Evolutionary conservation across 2,329 filamentous ascomycete genomes (phyloP).

Genomic region (Colletotrichum gigasporum): DNA sequence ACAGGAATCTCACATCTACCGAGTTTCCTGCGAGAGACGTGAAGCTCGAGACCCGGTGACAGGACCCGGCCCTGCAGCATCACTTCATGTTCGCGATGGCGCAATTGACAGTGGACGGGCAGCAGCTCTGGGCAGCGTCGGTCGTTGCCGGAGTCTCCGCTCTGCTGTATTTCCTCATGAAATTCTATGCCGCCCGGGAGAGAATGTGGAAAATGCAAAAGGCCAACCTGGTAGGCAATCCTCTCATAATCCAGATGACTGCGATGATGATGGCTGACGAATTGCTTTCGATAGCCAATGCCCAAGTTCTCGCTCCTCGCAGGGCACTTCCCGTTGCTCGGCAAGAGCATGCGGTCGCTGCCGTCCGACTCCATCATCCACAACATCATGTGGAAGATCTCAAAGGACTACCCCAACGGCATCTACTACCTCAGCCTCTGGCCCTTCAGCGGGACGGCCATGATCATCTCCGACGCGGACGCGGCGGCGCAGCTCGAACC

Average conservation of each 20-base stretch:
- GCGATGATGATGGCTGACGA: not conserved
- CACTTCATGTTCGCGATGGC: not conserved
- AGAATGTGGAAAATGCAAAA: constrained; percentile 5
- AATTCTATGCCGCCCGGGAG: not conserved
- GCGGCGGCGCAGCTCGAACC: constrained; percentile 37
- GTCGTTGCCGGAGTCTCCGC: not conserved
- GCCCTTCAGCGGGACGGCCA: constrained; percentile 36
- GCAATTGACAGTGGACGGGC: not conserved
- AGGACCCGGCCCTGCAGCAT: no score
- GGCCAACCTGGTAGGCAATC: not conserved
- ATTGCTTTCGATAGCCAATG: not conserved
- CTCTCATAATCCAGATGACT: not conserved
- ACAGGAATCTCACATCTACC: no score
- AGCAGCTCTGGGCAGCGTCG: not conserved
- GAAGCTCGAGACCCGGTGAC: no score
- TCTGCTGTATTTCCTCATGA: constrained; percentile 1
- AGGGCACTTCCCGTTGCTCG: constrained; percentile 36
- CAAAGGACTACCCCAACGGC: constrained; percentile 1
- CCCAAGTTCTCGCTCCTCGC: constrained; percentile 34
- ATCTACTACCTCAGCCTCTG: constrained; percentile 40
- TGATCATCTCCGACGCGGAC: constrained; percentile 33
- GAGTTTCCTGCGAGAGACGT: no score
- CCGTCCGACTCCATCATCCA: constrained; percentile 34
- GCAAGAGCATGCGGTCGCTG: constrained; percentile 32
- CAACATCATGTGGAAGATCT: constrained; percentile 38